phyloP scores from a whole-genome alignment of 352 stramenopile genomes.

The Globisporangium polare region DNA sequence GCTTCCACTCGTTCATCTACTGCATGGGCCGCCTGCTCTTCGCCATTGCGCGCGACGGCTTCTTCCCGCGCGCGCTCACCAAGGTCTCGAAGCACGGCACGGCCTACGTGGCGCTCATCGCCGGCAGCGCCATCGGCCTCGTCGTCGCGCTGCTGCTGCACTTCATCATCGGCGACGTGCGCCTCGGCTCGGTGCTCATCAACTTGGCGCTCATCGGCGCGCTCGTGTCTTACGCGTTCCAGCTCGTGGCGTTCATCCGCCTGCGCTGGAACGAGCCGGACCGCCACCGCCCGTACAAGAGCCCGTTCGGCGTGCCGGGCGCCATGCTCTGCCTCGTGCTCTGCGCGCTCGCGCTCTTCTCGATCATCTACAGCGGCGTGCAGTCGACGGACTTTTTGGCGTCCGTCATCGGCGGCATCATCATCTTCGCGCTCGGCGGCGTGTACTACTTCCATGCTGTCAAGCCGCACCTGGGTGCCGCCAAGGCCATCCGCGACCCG shows the following conservation, averaged over 20 bases:
- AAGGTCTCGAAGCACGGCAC: slow-evolving; percentile 37
- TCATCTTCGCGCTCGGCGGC: slow-evolving; percentile 49
- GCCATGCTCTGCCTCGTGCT: slow-evolving; percentile 39
- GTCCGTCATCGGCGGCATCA: slow-evolving; percentile 43
- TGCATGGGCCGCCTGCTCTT: slow-evolving; percentile 69
- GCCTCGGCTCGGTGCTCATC: slow-evolving; percentile 61
- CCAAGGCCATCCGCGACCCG: slow-evolving; percentile 35
- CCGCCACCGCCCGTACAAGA: slow-evolving; percentile 43
- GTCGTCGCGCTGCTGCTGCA: slow-evolving; percentile 45
- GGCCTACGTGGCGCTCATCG: slow-evolving; percentile 50
- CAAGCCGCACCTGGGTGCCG: slow-evolving; percentile 25
- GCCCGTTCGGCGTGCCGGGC: slow-evolving; percentile 48
- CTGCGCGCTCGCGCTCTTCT: slow-evolving; percentile 43
- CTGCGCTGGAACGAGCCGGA: slow-evolving; percentile 50
- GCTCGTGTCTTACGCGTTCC: slow-evolving; percentile 60
- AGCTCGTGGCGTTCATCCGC: slow-evolving; percentile 51
- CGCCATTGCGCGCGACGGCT: slow-evolving; percentile 65
- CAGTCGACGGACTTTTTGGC: slow-evolving; percentile 57
- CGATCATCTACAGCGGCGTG: slow-evolving; percentile 63
- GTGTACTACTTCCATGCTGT: slow-evolving; percentile 46
- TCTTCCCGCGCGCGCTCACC: slow-evolving; percentile 45
- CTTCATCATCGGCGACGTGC: slow-evolving; percentile 53
- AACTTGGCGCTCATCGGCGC: slow-evolving; percentile 65
- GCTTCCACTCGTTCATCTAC: slow-evolving; percentile 79
- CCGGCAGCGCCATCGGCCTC: slow-evolving; percentile 41